phyloP scores from a whole-genome alignment of 805 yeast genomes.

The Candida koratica region DNA sequence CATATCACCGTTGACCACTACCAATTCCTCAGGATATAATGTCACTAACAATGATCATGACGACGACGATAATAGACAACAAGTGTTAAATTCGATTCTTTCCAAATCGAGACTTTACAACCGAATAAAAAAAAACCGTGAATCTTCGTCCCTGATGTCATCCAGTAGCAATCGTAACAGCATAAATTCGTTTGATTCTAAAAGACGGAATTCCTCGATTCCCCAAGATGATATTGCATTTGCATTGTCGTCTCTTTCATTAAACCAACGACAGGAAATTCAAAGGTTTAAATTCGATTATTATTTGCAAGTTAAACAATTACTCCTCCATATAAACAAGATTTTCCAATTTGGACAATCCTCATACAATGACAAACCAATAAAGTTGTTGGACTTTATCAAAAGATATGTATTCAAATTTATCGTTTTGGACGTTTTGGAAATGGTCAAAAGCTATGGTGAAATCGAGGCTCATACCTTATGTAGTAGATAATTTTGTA shows the following conservation, averaged over 20 bases:
- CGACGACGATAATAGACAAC: conserved; percentile 11
- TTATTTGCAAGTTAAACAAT: conserved; percentile 25
- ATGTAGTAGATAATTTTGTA: conserved; percentile 14
- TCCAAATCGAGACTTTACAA: conserved; percentile 36
- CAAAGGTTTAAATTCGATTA: conserved; percentile 32
- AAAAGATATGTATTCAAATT: conserved; percentile 32
- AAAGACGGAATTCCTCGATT: conserved; percentile 12
- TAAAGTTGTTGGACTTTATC: conserved; percentile 34
- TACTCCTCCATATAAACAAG: conserved; percentile 13
- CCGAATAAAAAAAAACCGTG: conserved; percentile 34
- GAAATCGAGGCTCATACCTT: conserved; percentile 18
- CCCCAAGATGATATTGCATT: conserved; percentile 9
- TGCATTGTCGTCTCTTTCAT: conserved; percentile 12
- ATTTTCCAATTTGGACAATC: conserved; percentile 7
- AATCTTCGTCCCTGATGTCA: conserved; percentile 29
- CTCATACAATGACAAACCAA: conserved; percentile 16
- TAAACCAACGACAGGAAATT: conserved; percentile 26
- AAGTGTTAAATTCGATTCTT: conserved; percentile 15
- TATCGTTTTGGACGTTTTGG: conserved; percentile 33
- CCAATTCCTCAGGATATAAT: background rate
- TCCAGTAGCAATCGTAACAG: conserved; percentile 22
- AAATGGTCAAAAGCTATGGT: conserved; percentile 33
- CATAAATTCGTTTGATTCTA: conserved; percentile 20
- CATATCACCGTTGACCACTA: background rate
- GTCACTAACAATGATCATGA: conserved; percentile 8